Conservation (phyloP, 108 stramenopile species). For the Phaeodactylum tricornutum region DNA sequence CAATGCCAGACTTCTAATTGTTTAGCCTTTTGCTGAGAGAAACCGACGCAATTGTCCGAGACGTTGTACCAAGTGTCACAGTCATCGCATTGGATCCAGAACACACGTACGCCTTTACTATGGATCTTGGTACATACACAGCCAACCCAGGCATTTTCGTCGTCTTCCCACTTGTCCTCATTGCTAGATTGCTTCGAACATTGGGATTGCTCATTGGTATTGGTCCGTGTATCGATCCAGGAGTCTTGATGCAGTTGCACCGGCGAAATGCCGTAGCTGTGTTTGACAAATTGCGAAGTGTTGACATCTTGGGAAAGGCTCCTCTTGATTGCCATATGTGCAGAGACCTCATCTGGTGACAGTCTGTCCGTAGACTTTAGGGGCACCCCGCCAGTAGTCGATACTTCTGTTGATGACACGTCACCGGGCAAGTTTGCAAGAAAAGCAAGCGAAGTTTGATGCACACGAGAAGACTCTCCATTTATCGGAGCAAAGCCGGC, state of each 20-base stretch:
- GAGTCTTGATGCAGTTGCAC: not conserved
- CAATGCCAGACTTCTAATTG: constrained; percentile 10
- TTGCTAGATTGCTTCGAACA: constrained; percentile 1
- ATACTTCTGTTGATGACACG: too few species aligned
- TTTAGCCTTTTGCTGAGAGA: constrained; percentile 33
- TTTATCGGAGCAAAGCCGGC: too few species aligned
- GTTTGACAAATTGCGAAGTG: too few species aligned
- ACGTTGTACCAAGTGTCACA: constrained; percentile 71
- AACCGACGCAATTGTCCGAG: constrained; percentile 48
- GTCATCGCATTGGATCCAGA: constrained; percentile 71
- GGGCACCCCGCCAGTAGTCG: too few species aligned
- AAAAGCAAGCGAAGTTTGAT: too few species aligned
- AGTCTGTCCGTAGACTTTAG: not conserved
- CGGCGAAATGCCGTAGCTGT: not conserved
- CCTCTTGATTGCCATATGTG: not conserved
- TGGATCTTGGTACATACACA: constrained; percentile 66
- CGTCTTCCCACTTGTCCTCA: constrained; percentile 14
- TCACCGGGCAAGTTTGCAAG: too few species aligned
- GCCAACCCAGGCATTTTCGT: constrained; percentile 62
- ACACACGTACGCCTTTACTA: constrained; percentile 25
- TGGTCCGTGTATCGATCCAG: not conserved
- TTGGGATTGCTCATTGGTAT: not conserved
- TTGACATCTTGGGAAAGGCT: not conserved
- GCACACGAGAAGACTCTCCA: too few species aligned
- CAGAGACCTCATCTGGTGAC: not conserved